Percentiles rank a stretch among this genome's conserved stretches.
phyloP scores from a whole-genome alignment of 805 yeast species.

The Metschnikowia henanensis region DNA sequence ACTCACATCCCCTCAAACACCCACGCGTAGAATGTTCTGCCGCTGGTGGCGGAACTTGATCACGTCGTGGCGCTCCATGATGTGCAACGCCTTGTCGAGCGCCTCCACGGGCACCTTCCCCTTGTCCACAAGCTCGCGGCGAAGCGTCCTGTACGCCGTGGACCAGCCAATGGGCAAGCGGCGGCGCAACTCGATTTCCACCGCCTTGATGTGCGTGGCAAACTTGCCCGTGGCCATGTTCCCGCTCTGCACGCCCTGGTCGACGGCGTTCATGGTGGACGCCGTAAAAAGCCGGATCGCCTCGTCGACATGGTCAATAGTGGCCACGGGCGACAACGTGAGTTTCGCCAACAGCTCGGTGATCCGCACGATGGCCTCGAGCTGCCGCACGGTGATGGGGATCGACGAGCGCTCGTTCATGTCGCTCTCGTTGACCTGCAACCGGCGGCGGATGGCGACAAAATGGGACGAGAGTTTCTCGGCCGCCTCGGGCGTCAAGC shows the following conservation, averaged over 20 bases:
- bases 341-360: conserved; percentile 92
- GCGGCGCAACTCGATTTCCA: conserved; percentile 83
- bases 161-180: conserved; percentile 97
- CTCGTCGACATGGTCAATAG: conserved; percentile 89
- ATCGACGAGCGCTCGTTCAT: conserved; percentile 90
- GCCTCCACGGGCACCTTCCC: conserved; percentile 66
- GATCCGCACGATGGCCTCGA: conserved; percentile 96
- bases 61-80: conserved; percentile 84
- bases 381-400: conserved; percentile 96
- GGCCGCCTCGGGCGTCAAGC: conserved; percentile 84
- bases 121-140: conserved; percentile 76
- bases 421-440: conserved; percentile 76
- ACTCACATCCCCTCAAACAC: conserved; percentile 8
- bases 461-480: conserved; percentile 90
- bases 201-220: conserved; percentile 68
- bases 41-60: conserved; percentile 81
- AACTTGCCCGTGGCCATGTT: conserved; percentile 54
- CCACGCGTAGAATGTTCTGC: conserved; percentile 19
- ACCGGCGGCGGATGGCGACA: conserved; percentile 82
- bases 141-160: conserved; percentile 79
- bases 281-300: conserved; percentile 94
- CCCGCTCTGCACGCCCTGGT: conserved; percentile 53
- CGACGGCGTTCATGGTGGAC: conserved; percentile 95
- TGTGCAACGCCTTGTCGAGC: conserved; percentile 76
- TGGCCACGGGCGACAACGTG: conserved; percentile 78